Percentiles rank a stretch among this genome's conserved stretches.
Evolutionary conservation across 176 grass and related monocot species (phyloP).

Genomic region (Saccharum spontaneum): DNA sequence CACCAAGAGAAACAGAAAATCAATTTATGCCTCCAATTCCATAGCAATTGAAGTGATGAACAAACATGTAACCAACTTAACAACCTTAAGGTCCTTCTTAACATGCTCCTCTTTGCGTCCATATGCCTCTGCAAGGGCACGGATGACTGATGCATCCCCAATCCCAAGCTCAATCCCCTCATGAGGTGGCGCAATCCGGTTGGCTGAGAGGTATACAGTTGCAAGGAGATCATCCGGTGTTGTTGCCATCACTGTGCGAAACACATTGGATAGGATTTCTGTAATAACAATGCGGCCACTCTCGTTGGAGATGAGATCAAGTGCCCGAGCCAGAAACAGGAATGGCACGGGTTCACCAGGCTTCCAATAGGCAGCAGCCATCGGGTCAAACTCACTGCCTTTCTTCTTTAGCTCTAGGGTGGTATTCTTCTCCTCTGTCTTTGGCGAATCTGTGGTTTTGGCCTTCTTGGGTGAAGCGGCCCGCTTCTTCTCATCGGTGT

Average conservation of each 20-base stretch:
- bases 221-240: slow-evolving; percentile 80
- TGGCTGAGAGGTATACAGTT: slow-evolving; percentile 88
- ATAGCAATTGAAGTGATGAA: slow-evolving; percentile 10
- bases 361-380: slow-evolving; percentile 75
- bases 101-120: slow-evolving; percentile 96
- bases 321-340: slow-evolving; percentile 74
- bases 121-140: slow-evolving; percentile 89
- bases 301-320: slow-evolving; percentile 93
- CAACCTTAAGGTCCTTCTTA: slow-evolving; percentile 89
- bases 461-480: slow-evolving; percentile 28
- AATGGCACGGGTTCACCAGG: slow-evolving; percentile 79
- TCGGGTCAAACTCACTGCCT: slow-evolving; percentile 65
- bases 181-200: slow-evolving; percentile 84
- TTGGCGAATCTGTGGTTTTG: slow-evolving; percentile 28
- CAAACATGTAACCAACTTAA: slow-evolving; percentile 21
- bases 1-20: slow-evolving; percentile 1
- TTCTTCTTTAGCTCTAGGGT: slow-evolving; percentile 83
- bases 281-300: slow-evolving; percentile 78
- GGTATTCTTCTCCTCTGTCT: slow-evolving; percentile 39
- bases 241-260: slow-evolving; percentile 78
- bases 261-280: slow-evolving; percentile 90
- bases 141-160: slow-evolving; percentile 82
- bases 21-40: not conserved
- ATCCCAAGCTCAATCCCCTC: slow-evolving; percentile 96
- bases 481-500: slow-evolving; percentile 32